Conservation (phyloP, 306 rosid genomes). For the Sindora glabra region DNA sequence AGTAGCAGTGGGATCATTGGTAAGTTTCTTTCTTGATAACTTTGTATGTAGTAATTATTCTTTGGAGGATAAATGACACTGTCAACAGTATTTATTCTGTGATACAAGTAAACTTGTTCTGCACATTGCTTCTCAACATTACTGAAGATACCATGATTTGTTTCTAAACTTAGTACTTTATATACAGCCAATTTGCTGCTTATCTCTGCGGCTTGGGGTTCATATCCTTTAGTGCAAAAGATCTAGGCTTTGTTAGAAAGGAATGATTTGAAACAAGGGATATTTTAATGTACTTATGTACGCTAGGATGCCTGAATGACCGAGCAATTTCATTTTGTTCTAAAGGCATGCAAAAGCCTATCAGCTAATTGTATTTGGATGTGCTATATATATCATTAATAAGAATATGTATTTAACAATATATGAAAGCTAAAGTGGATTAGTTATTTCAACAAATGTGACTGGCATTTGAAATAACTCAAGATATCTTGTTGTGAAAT, state of each 20-base stretch:
- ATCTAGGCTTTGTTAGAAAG: background rate
- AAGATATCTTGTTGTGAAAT: background rate
- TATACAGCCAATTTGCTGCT: too few species aligned
- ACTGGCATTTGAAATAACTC: background rate
- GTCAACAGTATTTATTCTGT: background rate
- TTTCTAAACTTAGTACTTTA: too few species aligned
- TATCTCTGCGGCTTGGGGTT: background rate
- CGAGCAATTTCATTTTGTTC: background rate
- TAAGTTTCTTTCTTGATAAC: conserved; percentile 10
- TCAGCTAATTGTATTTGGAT: background rate
- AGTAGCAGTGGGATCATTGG: conserved; percentile 97
- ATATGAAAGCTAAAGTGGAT: background rate
- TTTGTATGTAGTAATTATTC: background rate
- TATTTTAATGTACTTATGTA: background rate
- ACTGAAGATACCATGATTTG: background rate
- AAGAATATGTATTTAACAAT: background rate
- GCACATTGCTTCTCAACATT: background rate
- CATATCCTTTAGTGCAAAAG: background rate
- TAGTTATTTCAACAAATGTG: background rate
- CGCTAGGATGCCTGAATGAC: background rate
- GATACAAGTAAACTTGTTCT: background rate
- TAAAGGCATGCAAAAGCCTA: background rate
- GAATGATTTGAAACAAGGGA: background rate
- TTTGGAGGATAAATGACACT: background rate
- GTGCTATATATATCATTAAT: background rate